These are phyloP conservation scores for Ricinus communis DNA, from an alignment of 345 rosid genomes.

Conservation along the genomic window DNA sequence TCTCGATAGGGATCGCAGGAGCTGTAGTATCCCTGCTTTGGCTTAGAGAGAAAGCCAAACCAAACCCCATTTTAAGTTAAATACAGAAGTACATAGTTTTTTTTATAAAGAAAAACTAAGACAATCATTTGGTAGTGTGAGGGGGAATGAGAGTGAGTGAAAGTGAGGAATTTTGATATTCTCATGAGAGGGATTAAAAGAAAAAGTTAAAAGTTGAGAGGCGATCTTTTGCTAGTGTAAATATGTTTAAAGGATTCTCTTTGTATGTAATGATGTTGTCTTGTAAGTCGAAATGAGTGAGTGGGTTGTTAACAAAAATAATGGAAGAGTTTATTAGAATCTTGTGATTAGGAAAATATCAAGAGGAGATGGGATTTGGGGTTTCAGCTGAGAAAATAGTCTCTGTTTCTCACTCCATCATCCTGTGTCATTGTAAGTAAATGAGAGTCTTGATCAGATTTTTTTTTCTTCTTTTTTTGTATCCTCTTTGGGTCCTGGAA, in stretches of 20 bases:
- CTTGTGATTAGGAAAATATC: constrained; percentile 2
- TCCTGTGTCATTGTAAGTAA: constrained; percentile 17
- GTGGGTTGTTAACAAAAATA: constrained; percentile 24
- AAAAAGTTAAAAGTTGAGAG: no score
- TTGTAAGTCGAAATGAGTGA: constrained; percentile 27
- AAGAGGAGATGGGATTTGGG: background rate
- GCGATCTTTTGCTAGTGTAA: constrained; percentile 37
- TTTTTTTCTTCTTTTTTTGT: background rate
- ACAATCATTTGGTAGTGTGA: constrained; percentile 30
- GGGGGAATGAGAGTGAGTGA: no score
- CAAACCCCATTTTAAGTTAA: constrained; percentile 8
- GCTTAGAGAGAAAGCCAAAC: constrained; percentile 39
- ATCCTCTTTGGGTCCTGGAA: constrained; percentile 13
- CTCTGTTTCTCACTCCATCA: background rate
- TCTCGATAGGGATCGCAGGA: constrained; percentile 75
- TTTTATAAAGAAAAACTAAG: background rate
- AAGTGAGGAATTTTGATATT: constrained; percentile 30
- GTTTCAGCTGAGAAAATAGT: background rate
- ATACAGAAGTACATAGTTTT: constrained; percentile 29
- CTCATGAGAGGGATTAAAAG: constrained; percentile 12
- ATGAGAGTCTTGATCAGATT: background rate
- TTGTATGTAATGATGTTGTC: constrained; percentile 8
- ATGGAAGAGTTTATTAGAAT: constrained; percentile 15
- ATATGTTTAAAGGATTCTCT: constrained; percentile 35
- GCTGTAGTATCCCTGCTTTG: constrained; percentile 74